phyloP scores from a whole-genome alignment of 1,139 yeast species.

The Yamadazyma songkhlaensis region DNA sequence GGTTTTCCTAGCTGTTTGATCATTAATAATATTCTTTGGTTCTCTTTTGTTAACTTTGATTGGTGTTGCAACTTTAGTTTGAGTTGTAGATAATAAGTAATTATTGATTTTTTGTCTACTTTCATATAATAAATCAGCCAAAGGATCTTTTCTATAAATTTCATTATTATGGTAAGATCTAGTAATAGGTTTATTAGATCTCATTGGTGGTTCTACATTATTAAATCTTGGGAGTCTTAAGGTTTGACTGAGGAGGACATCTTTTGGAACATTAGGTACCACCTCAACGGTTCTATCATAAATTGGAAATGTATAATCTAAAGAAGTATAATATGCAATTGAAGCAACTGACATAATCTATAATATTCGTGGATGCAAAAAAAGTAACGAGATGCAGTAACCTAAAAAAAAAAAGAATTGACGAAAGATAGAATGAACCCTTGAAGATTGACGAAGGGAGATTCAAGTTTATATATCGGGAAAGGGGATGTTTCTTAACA shows the following conservation, averaged over 20 bases:
- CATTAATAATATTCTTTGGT: slow-evolving; percentile 9
- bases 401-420: background rate
- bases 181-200: slow-evolving; percentile 1
- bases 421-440: background rate
- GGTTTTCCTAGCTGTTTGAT: slow-evolving; percentile 17
- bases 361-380: background rate
- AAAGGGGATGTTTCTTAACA: background rate
- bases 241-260: slow-evolving; percentile 20
- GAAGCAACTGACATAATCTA: slow-evolving; percentile 4
- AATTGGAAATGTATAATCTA: slow-evolving; percentile 23
- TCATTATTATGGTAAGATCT: background rate
- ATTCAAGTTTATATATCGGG: too few relatives aligned
- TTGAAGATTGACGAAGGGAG: too few relatives aligned
- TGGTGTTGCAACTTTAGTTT: slow-evolving; percentile 2
- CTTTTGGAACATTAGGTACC: slow-evolving; percentile 17
- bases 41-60: slow-evolving; percentile 9
- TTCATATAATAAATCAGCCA: slow-evolving; percentile 24
- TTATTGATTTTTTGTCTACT: slow-evolving; percentile 18
- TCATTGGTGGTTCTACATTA: slow-evolving; percentile 6
- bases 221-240: slow-evolving; percentile 19
- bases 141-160: slow-evolving; percentile 21
- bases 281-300: slow-evolving; percentile 12
- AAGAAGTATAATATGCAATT: slow-evolving; percentile 12
- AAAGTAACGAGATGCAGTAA: too few relatives aligned
- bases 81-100: slow-evolving; percentile 2